phyloP scores from a whole-genome alignment of 305 asterid species.

The Lippia alba region DNA sequence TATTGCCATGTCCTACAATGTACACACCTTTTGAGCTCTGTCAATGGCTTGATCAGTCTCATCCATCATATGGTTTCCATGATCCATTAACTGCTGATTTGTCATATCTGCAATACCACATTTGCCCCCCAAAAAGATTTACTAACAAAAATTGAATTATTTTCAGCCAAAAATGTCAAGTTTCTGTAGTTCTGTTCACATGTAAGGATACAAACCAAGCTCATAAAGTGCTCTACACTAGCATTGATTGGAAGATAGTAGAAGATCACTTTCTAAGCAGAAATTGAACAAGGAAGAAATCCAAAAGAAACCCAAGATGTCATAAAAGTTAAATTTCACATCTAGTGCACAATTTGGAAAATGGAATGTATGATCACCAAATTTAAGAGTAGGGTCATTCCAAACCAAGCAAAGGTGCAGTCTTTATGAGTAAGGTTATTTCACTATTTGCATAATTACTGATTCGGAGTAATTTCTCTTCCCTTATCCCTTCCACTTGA shows the following conservation, averaged over 20 bases:
- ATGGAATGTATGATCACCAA: neutral
- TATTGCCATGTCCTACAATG: constrained; percentile 23
- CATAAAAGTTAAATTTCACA: constrained; percentile 5
- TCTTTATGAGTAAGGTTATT: too few species aligned
- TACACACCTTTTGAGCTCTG: constrained; percentile 79
- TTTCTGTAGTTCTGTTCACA: constrained; percentile 12
- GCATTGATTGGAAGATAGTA: constrained; percentile 5
- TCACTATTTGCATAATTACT: neutral
- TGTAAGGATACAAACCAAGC: constrained; percentile 1
- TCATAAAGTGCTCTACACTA: constrained; percentile 11
- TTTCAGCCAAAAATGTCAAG: constrained; percentile 10
- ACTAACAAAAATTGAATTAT: constrained; percentile 28
- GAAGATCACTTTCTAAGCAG: neutral
- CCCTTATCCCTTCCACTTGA: neutral
- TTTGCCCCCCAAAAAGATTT: constrained; percentile 32
- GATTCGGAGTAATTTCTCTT: constrained; percentile 11
- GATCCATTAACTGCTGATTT: constrained; percentile 87
- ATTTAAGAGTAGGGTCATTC: neutral
- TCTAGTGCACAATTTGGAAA: constrained; percentile 20
- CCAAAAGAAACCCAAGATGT: neutral
- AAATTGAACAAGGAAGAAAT: neutral
- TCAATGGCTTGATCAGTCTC: constrained; percentile 94
- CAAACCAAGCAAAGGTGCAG: too few species aligned
- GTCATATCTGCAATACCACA: constrained; percentile 73
- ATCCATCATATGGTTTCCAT: constrained; percentile 89